phyloP scores from a whole-genome alignment of 2,329 filamentous ascomycete species.

The Verticillium nubilum region DNA sequence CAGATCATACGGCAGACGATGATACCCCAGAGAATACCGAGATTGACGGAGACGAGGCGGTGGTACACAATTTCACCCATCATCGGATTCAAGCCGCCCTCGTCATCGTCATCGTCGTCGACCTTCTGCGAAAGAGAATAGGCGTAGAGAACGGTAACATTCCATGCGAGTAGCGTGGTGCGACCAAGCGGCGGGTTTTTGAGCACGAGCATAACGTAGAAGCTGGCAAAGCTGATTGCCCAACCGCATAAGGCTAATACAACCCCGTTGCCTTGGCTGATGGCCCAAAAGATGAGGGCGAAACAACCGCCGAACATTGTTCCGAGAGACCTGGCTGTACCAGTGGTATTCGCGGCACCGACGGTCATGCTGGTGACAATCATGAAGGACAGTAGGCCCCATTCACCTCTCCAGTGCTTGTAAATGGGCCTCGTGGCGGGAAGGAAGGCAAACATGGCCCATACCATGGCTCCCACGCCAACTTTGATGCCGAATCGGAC shows the following conservation, averaged over 20 bases:
- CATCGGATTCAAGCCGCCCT: constrained; percentile 76
- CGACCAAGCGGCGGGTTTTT: constrained; percentile 86
- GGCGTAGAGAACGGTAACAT: constrained; percentile 88
- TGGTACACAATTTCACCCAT: constrained; percentile 87
- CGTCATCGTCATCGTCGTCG: constrained; percentile 78
- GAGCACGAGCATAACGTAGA: constrained; percentile 81
- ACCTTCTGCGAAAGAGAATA: constrained; percentile 83
- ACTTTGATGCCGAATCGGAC: constrained; percentile 85
- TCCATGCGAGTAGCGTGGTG: constrained; percentile 94
- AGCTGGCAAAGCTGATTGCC: constrained; percentile 74
- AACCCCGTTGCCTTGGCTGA: constrained; percentile 67
- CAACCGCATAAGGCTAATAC: constrained; percentile 77
- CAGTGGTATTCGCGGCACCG: constrained; percentile 90
- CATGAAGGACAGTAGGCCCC: constrained; percentile 96
- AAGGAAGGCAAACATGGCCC: constrained; percentile 85
- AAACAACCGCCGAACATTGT: constrained; percentile 75
- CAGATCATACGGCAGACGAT: constrained; percentile 85
- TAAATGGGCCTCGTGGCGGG: constrained; percentile 73
- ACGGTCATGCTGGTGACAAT: constrained; percentile 97
- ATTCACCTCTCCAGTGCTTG: constrained; percentile 87
- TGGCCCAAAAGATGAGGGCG: constrained; percentile 72
- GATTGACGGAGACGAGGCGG: constrained; percentile 78
- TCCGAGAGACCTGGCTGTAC: constrained; percentile 77
- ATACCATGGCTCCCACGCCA: constrained; percentile 81
- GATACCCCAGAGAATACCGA: constrained; percentile 87